Base-by-base conservation (phyloP, 2,329 filamentous ascomycete species). In the Apiospora phragmitis region DNA sequence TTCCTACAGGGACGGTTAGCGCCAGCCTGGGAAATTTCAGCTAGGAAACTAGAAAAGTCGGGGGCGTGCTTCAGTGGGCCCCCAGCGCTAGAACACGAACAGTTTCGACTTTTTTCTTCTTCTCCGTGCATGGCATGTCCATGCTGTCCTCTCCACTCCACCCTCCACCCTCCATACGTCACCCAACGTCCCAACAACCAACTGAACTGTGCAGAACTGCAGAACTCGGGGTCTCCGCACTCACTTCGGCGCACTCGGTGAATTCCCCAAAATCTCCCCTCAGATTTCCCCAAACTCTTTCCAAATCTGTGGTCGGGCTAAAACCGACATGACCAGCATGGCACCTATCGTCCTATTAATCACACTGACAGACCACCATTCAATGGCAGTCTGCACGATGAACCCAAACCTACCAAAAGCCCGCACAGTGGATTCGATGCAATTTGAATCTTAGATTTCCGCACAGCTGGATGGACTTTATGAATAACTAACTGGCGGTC, bases 221-320 rank as follows among this genome's bases (percentile, higher is more conserved):
- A 49, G 21, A 49, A 29, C 18, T 49, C 47, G 47, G 47, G 47
- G 47, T 32, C 49, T 55, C 49, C 49, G 49, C 49, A 55, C 26
- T 1, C 43, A 45, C 21, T 3, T 41, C 32, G 55, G 29, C 55
- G 38, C 18, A 62, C 55, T 62, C 55, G 55, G 55, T 62, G 18
- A 62, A 62, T 62, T 62, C 55, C 55, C 55, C 55, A 62, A 62
- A 62, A 62, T 59, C 51, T 59, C 51, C 51, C 51, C 51, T 59
- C 51, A 55, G 14, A 59, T 42, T 42, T 35, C 18, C n/a, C 47
- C 47, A 49, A 49, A 51, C 29, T 21, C 2, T 35, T 62, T 21
- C 51, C 51, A 59, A 29, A 7, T 11, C 7, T 11, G 16, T 59
- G 51, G 51, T 32, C 51, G 51, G 51, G 29, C 51, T 35, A 59